Base-by-base conservation (phyloP, 2,329 filamentous ascomycete species). In the Fusarium nodosum region DNA sequence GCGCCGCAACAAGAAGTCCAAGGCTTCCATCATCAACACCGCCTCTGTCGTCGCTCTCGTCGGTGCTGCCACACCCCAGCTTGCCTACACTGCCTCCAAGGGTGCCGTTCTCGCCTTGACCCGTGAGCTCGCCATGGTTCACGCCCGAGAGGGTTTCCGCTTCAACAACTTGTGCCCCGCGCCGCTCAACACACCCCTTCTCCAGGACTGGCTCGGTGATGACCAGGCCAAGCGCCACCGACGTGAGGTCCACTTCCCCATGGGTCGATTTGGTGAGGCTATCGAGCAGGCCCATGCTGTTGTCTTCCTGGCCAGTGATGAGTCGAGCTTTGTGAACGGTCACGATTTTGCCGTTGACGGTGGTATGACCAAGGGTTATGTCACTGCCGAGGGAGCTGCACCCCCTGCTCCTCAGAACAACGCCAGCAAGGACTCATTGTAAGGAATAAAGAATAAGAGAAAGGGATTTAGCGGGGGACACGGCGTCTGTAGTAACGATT, bases 271-370 rank as follows among this genome's bases (percentile, higher is more conserved):
- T 76, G 94, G 94, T 51, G 94, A 97, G 84, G 93, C 94, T n/a
- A 83, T 97, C 64, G 94, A 97, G 84, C 94, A 97, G 83, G 94
- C 94, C 0, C 91, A 97, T 68, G 94, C 93, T 9, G 94, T 97
- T 1, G 78, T 97, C 10, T 97, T 97, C 83, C 81, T 97, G 64
- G 93, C 93, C 11, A 94, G 90, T 71, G 93, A 97, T 72, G 93
- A 97, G 84, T 90, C 91, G 76, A 93, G 91, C 83, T 97, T 97
- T 75, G 92, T 97, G 76, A 97, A 96, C 71, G 94, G 92, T 13
- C 91, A 89, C 62, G 96, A 98, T 78, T 97, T 98, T 82, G 91
- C 97, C 7, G 94, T 98, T 28, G 96, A 99, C 76, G 96, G 96
- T 61, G 95, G 95, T 64, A 93, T 99, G 93, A 95, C 90, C 75